phyloP scores from a whole-genome alignment of 306 rosid species.

The Lupinus albus region DNA sequence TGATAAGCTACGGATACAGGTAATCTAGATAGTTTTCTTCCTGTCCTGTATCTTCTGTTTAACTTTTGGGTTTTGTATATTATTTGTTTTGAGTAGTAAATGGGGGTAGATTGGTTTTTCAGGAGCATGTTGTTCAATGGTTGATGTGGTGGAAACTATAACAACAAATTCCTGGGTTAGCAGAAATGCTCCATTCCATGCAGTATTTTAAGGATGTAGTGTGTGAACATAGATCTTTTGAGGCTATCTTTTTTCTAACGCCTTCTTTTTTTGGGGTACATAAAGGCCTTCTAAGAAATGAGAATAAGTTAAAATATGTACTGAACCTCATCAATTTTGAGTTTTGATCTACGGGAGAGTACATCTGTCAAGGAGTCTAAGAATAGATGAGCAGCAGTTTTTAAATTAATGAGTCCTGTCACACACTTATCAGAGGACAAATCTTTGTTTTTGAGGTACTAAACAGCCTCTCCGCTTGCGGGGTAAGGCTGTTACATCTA shows the following conservation, averaged over 20 bases:
- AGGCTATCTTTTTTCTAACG: not conserved
- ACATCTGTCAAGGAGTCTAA: not conserved
- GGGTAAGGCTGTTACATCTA: too few species aligned
- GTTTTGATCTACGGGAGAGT: conserved; percentile 12
- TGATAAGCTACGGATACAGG: conserved; percentile 95
- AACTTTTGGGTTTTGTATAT: conserved; percentile 26
- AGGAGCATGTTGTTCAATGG: not conserved
- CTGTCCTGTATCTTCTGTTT: conserved; percentile 24
- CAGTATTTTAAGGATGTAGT: not conserved
- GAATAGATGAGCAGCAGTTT: not conserved
- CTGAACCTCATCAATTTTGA: not conserved
- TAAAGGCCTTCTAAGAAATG: not conserved
- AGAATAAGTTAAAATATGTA: not conserved
- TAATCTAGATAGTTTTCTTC: conserved; percentile 51
- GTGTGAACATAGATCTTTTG: not conserved
- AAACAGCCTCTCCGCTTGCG: too few species aligned
- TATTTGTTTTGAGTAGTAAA: not conserved
- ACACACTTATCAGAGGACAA: not conserved
- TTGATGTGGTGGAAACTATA: too few species aligned
- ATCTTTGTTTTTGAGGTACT: conserved; percentile 9
- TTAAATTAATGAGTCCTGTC: too few species aligned
- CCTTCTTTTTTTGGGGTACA: too few species aligned
- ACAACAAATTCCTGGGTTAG: not conserved
- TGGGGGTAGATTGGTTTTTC: not conserved
- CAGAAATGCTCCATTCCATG: not conserved